Conservation (phyloP, 805 yeast genomes). For the Kregervanrija fluxuum region DNA sequence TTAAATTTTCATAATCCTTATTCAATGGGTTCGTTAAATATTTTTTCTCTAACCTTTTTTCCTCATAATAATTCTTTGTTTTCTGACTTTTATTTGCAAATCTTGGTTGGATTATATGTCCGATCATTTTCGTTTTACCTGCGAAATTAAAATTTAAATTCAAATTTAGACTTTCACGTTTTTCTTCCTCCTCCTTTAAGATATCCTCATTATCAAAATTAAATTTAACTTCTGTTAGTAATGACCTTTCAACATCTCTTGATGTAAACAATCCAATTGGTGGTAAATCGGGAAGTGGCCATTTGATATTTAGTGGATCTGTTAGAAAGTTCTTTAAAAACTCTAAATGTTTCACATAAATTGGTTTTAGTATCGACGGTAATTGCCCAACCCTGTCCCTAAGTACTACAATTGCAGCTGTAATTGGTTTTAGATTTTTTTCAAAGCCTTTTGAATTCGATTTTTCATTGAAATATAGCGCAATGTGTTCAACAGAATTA, state of each 20-base stretch:
- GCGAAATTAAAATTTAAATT: constrained; percentile 11
- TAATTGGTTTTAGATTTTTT: constrained; percentile 51
- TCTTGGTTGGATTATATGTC: constrained; percentile 26
- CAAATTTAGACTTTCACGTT: constrained; percentile 9
- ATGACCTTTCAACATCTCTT: constrained; percentile 71
- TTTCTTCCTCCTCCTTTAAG: constrained; percentile 25
- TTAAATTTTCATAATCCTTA: constrained; percentile 23
- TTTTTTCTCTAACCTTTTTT: constrained; percentile 56
- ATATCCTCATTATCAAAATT: constrained; percentile 46
- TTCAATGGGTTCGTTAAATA: constrained; percentile 65
- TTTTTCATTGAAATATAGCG: constrained; percentile 36
- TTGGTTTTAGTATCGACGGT: constrained; percentile 73
- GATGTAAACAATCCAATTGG: constrained; percentile 55
- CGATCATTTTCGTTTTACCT: constrained; percentile 22
- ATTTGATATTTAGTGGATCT: constrained; percentile 30
- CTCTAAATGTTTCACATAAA: constrained; percentile 57
- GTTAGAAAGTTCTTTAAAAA: constrained; percentile 56
- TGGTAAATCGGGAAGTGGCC: constrained; percentile 79
- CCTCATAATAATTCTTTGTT: constrained; percentile 41
- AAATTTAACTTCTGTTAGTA: constrained; percentile 67
- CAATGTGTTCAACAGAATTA: constrained; percentile 80
- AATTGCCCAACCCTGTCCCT: constrained; percentile 76
- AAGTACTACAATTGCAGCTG: constrained; percentile 77
- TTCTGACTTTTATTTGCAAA: constrained; percentile 15
- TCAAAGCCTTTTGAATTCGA: constrained; percentile 18